Evolutionary conservation across 2,329 filamentous ascomycete species (phyloP).

Genomic region (Paecilomyces sp.): DNA sequence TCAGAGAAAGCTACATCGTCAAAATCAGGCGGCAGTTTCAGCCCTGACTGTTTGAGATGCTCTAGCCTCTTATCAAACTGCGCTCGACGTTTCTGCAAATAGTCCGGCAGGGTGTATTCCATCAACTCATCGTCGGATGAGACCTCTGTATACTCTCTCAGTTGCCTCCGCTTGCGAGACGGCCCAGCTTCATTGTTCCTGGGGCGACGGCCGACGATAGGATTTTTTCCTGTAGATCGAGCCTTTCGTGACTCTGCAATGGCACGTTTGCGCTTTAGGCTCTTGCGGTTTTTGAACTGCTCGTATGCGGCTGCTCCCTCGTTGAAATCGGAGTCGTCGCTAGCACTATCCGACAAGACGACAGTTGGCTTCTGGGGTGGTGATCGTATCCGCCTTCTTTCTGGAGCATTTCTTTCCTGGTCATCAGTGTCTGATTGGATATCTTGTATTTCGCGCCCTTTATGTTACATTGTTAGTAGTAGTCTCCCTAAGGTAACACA

Average conservation of each 20-base stretch:
- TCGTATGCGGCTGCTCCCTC: slow-evolving; percentile 47
- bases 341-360: slow-evolving; percentile 15
- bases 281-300: slow-evolving; percentile 56
- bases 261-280: slow-evolving; percentile 45
- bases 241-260: slow-evolving; percentile 42
- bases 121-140: slow-evolving; percentile 50
- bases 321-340: slow-evolving; percentile 27
- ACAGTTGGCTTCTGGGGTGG: slow-evolving; percentile 3
- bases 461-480: neutral
- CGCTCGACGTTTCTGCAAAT: slow-evolving; percentile 61
- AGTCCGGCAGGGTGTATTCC: slow-evolving; percentile 61
- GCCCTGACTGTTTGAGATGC: slow-evolving; percentile 56
- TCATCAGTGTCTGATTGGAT: neutral
- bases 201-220: slow-evolving; percentile 26
- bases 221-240: slow-evolving; percentile 36
- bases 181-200: slow-evolving; percentile 19
- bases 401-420: neutral
- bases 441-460: neutral
- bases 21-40: slow-evolving; percentile 72
- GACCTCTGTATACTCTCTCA: slow-evolving; percentile 36
- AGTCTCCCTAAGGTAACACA: neutral
- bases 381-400: neutral
- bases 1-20: slow-evolving; percentile 70
- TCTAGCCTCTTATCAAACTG: slow-evolving; percentile 59
- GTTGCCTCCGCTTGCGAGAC: slow-evolving; percentile 19